Evolutionary conservation across 805 yeast genomes (phyloP).

Genomic region (Hanseniaspora taiwanica): DNA sequence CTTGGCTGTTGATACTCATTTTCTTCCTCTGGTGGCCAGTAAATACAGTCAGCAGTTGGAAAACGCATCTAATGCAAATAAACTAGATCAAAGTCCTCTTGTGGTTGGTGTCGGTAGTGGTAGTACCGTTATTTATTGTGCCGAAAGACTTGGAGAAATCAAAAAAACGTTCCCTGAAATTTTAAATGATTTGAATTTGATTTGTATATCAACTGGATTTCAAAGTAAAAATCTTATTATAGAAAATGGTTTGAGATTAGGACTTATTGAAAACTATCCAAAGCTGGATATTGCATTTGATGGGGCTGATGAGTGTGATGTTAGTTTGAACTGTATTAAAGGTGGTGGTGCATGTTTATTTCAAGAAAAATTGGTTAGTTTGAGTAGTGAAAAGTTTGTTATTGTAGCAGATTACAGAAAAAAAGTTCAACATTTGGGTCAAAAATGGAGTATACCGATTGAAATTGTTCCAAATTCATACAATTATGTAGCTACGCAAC

Average conservation of each 20-base stretch:
- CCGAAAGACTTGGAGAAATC: constrained; percentile 75
- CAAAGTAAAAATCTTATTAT: constrained; percentile 81
- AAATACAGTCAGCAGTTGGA: constrained; percentile 3
- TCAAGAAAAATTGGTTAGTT: constrained; percentile 91
- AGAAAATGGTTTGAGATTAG: constrained; percentile 65
- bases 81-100: constrained; percentile 36
- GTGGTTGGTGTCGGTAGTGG: constrained; percentile 95
- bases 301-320: constrained; percentile 96
- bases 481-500: constrained; percentile 56
- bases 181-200: constrained; percentile 30
- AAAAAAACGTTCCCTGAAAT: constrained; percentile 21
- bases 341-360: constrained; percentile 98
- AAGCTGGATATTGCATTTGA: constrained; percentile 87
- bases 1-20: constrained; percentile 80
- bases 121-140: constrained; percentile 92
- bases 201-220: constrained; percentile 93
- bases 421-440: constrained; percentile 61
- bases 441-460: constrained; percentile 90
- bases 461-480: constrained; percentile 88
- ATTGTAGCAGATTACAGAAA: constrained; percentile 90
- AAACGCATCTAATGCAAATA: constrained; percentile 21
- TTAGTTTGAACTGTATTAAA: constrained; percentile 69
- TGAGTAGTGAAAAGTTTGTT: constrained; percentile 59
- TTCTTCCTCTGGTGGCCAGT: constrained; percentile 15
- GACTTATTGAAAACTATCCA: constrained; percentile 73